Evolutionary conservation across 1,139 yeast species (phyloP), one percentile per base, ranked within the genome.

Genomic region (Blastobotrys apis): DNA sequence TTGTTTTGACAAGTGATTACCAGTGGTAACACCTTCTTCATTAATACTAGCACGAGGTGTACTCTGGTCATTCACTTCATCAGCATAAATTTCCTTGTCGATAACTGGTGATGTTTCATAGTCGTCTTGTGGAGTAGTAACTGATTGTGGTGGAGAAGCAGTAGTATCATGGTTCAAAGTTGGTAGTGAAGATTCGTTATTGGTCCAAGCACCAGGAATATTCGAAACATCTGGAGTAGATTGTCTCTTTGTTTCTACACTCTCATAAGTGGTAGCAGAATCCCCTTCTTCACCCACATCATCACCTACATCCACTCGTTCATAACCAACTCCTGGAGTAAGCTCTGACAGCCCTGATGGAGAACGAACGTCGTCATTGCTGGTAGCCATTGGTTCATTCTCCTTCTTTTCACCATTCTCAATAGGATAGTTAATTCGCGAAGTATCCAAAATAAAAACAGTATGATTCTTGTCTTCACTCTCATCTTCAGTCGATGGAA

Each of bases 371-470:
- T 47, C 35, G 10, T 41, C 43, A 10, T 23, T 23, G 26, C 26
- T 23, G 26, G 9, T 23, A 10, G 26, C 26, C 6, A 6, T 23
- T 6, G 6, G 10, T 23, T 6, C 10, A 23, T 10, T 23, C 9
- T 10, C 10, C 26, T 23, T 23, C 9, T 23, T 10, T 23, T 23
- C 26, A 10, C 26, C 26, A 21, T 35, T 34, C 15, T 57, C 63
- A 6, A 67, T 51, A 3, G 64, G 69, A 45, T 66, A 66, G 48
- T 64, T 65, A 51, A 66, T 66, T 35, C 69, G 54, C 12, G 66
- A 52, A 9, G 72, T 68, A 45, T 70, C 73, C 16, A 70, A 60
- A 5, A 69, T 61, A 49, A 57, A 70, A 4, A 67, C 71, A n/a
- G 56, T 49, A n/a, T 53, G 55, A 17, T 59, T 53, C 46, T 62